Conservation (phyloP, 176 grass and related monocot genomes). For the Oryza brachyantha region DNA sequence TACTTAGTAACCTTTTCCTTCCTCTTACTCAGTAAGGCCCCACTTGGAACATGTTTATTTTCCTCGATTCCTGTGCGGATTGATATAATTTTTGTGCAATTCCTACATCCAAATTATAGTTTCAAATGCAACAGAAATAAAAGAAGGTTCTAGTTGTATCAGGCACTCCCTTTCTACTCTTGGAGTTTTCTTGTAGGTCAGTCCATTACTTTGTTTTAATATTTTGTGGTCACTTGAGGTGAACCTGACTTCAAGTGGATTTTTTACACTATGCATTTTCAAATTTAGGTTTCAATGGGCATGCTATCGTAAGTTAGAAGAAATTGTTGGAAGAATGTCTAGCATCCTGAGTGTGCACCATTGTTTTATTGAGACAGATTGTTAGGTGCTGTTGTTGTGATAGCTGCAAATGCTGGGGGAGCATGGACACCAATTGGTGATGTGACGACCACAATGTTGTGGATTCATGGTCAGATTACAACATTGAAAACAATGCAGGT, state of each 20-base stretch:
- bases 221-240: not conserved
- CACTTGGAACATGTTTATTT: not conserved
- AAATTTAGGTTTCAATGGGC: not conserved
- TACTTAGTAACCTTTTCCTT: no score
- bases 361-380: slow-evolving; percentile 65
- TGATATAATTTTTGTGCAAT: not conserved
- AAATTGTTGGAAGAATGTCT: slow-evolving; percentile 14
- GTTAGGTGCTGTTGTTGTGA: slow-evolving; percentile 89
- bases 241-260: not conserved
- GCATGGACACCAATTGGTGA: slow-evolving; percentile 99
- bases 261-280: not conserved
- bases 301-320: not conserved
- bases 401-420: slow-evolving; percentile 94
- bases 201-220: slow-evolving; percentile 15
- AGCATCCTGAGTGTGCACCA: slow-evolving; percentile 3
- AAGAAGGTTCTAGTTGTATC: not conserved
- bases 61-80: no score
- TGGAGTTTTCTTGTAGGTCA: not conserved
- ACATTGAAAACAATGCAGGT: slow-evolving; percentile 85
- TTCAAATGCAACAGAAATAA: slow-evolving; percentile 8
- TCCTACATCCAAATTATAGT: not conserved
- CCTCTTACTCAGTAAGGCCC: not conserved
- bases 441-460: slow-evolving; percentile 98
- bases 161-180: not conserved
- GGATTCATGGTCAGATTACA: slow-evolving; percentile 93